Conservation (phyloP, 108 stramenopile genomes). For the Nannochloropsis gaditana region DNA sequence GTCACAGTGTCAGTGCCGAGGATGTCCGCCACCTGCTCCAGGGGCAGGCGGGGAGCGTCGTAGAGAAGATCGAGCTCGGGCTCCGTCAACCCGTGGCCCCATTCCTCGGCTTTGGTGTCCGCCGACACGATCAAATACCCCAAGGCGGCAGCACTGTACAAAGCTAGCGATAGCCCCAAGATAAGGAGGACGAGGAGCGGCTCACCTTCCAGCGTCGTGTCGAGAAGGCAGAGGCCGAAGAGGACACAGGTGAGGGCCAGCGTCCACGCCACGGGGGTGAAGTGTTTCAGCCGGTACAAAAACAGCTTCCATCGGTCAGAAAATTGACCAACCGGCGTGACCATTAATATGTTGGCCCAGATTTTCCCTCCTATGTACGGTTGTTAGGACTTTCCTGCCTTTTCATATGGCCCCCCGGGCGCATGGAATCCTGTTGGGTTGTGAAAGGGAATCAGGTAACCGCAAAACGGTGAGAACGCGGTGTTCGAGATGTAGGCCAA, state of each 20-base stretch:
- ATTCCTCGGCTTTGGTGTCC: neutral
- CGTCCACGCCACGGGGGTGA: neutral
- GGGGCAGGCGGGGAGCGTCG: neutral
- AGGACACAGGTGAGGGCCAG: neutral
- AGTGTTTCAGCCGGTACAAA: neutral
- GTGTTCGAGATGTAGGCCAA: too few relatives aligned
- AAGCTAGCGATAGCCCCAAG: neutral
- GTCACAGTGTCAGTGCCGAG: neutral
- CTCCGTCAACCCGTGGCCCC: neutral
- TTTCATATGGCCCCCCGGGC: too few relatives aligned
- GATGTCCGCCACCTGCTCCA: neutral
- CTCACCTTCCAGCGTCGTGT: neutral
- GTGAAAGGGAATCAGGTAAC: too few relatives aligned
- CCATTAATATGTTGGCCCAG: too few relatives aligned
- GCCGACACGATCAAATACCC: neutral
- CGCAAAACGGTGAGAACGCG: too few relatives aligned
- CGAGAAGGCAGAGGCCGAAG: neutral
- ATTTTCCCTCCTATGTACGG: too few relatives aligned
- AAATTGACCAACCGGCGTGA: too few relatives aligned
- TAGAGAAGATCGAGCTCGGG: neutral
- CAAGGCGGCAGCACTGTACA: conserved; percentile 11
- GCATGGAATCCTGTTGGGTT: too few relatives aligned
- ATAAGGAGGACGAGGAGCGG: neutral
- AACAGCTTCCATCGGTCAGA: too few relatives aligned
- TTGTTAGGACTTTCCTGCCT: too few relatives aligned